A percentile compares a stretch with the other conserved stretches of the same genome.
Conservation (phyloP, 306 rosid species). For the Glycine tomentella region DNA sequence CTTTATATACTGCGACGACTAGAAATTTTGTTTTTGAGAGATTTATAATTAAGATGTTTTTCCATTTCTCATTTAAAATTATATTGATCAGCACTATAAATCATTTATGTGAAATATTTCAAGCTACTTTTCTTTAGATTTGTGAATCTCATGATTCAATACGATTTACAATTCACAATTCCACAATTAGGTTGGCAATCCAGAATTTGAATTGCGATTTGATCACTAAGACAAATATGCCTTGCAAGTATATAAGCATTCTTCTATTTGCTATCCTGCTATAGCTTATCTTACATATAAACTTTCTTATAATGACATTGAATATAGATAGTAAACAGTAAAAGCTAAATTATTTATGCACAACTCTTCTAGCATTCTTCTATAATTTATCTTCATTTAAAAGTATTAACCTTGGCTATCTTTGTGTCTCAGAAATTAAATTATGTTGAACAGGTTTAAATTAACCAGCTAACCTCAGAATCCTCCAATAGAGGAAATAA, state of each 20-base stretch:
- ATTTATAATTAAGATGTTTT: neutral
- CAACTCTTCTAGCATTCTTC: too few relatives aligned
- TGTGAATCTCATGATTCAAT: neutral
- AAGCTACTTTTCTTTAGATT: neutral
- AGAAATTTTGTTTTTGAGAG: too few relatives aligned
- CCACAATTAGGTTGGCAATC: neutral
- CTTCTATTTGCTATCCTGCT: neutral
- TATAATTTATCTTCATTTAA: too few relatives aligned
- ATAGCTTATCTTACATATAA: too few relatives aligned
- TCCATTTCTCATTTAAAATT: neutral
- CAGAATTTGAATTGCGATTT: neutral
- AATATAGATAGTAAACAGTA: too few relatives aligned
- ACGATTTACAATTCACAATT: neutral
- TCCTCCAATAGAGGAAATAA: slow-evolving; percentile 90
- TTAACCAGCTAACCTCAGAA: slow-evolving; percentile 68
- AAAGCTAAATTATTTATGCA: too few relatives aligned
- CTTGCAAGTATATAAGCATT: neutral
- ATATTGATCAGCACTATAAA: neutral
- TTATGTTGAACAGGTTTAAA: slow-evolving; percentile 11
- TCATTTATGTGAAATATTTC: neutral
- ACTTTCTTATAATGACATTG: too few relatives aligned
- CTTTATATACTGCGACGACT: too few relatives aligned
- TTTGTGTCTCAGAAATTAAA: neutral
- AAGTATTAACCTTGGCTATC: too few relatives aligned
- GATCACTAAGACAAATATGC: neutral